Percentiles rank a stretch among this genome's conserved stretches.
Conservation (phyloP, 2,329 filamentous ascomycete species). For the Calonectria pauciramosa region DNA sequence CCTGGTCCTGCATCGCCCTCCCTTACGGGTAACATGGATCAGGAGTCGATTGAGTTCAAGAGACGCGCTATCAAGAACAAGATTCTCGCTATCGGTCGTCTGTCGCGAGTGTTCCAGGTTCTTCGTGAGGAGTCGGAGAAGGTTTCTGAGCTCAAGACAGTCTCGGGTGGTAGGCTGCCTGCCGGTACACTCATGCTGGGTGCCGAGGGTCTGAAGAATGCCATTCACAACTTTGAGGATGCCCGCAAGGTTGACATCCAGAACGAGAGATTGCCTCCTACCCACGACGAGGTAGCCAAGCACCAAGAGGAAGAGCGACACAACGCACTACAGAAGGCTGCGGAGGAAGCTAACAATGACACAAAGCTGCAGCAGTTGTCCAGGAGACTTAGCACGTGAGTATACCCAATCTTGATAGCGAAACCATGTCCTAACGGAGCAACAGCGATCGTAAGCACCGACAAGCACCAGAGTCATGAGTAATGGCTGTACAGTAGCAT, state of each 20-base stretch:
- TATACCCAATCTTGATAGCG: neutral
- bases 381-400: constrained; percentile 92
- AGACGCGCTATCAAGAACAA: constrained; percentile 99
- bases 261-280: constrained; percentile 94
- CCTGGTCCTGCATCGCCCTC: constrained; percentile 83
- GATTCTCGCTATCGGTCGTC: constrained; percentile 94
- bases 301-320: constrained; percentile 85
- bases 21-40: constrained; percentile 66
- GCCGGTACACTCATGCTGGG: constrained; percentile 98
- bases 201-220: constrained; percentile 98
- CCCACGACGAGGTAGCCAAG: constrained; percentile 89
- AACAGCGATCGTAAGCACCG: constrained; percentile 48
- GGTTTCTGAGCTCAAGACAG: constrained; percentile 98
- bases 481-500: constrained; percentile 44
- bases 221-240: constrained; percentile 96
- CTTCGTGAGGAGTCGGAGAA: constrained; percentile 96
- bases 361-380: constrained; percentile 88
- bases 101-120: constrained; percentile 98
- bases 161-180: constrained; percentile 90
- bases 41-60: constrained; percentile 93
- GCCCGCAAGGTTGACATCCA: constrained; percentile 96
- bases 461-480: constrained; percentile 40
- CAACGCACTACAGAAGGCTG: constrained; percentile 87
- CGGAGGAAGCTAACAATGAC: constrained; percentile 92
- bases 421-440: constrained; percentile 13